phyloP scores from a whole-genome alignment of 208 protist genomes.

The Balamuthia mandrillaris region DNA sequence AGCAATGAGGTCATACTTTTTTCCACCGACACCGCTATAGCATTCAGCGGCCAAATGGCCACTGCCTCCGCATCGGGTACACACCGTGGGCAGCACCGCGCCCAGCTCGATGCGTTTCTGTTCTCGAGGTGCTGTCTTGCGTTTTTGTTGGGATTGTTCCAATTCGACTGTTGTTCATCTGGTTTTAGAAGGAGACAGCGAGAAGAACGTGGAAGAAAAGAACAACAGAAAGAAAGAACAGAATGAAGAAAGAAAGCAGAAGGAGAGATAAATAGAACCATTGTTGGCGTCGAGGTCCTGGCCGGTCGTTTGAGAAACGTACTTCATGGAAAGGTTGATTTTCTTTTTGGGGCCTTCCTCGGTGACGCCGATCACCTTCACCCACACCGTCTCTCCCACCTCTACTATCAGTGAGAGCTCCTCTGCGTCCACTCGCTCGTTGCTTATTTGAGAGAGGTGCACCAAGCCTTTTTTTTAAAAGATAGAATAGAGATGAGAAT shows the following conservation, averaged over 20 bases:
- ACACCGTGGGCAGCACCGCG: slow-evolving; percentile 26
- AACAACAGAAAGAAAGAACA: background rate
- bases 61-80: slow-evolving; percentile 16
- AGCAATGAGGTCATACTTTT: slow-evolving; percentile 36
- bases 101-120: background rate
- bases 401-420: slow-evolving; percentile 38
- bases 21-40: slow-evolving; percentile 25
- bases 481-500: too few relatives aligned
- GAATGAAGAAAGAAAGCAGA: background rate
- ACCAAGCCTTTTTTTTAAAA: too few relatives aligned
- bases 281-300: slow-evolving; percentile 33
- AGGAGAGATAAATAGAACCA: background rate
- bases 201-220: too few relatives aligned
- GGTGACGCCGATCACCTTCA: slow-evolving; percentile 28
- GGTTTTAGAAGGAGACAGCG: too few relatives aligned
- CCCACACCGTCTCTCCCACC: slow-evolving; percentile 42
- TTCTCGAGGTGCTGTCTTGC: slow-evolving; percentile 13
- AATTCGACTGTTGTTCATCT: slow-evolving; percentile 29
- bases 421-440: slow-evolving; percentile 27
- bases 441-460: slow-evolving; percentile 49
- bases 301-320: slow-evolving; percentile 27
- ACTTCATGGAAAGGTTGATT: slow-evolving; percentile 31
- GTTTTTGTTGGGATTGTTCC: background rate
- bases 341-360: background rate
- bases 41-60: slow-evolving; percentile 29